phyloP scores from a whole-genome alignment of 306 rosid species.

The Cajanus cajan region DNA sequence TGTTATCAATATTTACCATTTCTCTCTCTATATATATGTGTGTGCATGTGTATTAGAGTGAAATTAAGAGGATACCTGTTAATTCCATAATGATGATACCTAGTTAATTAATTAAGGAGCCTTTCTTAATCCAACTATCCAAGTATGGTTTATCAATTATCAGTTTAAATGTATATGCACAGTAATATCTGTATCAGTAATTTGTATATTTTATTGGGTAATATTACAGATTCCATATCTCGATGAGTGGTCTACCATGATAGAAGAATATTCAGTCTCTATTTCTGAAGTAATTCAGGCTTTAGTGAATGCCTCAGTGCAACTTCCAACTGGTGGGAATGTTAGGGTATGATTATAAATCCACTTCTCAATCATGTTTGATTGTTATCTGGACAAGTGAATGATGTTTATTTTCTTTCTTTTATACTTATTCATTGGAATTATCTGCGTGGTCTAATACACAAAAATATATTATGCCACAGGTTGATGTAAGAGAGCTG shows the following conservation, averaged over 20 bases:
- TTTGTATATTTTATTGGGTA: slow-evolving; percentile 16
- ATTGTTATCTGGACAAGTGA: not conserved
- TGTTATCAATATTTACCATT: not conserved
- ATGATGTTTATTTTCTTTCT: slow-evolving; percentile 2
- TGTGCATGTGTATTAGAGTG: too few species aligned
- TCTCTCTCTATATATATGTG: too few species aligned
- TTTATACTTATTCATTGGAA: slow-evolving; percentile 5
- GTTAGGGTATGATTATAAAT: slow-evolving; percentile 52
- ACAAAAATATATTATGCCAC: slow-evolving; percentile 27
- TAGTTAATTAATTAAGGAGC: not conserved
- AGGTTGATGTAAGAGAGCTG: slow-evolving; percentile 66
- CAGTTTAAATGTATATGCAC: not conserved
- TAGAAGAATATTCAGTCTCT: slow-evolving; percentile 60
- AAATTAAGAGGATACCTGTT: not conserved
- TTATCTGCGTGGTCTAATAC: slow-evolving; percentile 18
- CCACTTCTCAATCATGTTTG: slow-evolving; percentile 22
- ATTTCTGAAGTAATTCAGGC: slow-evolving; percentile 61
- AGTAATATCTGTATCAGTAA: slow-evolving; percentile 19
- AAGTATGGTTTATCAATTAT: slow-evolving; percentile 4
- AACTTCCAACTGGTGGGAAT: slow-evolving; percentile 62
- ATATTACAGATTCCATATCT: slow-evolving; percentile 63
- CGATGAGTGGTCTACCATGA: slow-evolving; percentile 69
- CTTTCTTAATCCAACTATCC: slow-evolving; percentile 15
- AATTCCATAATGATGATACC: not conserved
- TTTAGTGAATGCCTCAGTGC: slow-evolving; percentile 68